Percentiles rank a stretch among this genome's conserved stretches.
Conservation (phyloP, 495 filamentous ascomycete genomes). For the Xylaria flabelliformis region DNA sequence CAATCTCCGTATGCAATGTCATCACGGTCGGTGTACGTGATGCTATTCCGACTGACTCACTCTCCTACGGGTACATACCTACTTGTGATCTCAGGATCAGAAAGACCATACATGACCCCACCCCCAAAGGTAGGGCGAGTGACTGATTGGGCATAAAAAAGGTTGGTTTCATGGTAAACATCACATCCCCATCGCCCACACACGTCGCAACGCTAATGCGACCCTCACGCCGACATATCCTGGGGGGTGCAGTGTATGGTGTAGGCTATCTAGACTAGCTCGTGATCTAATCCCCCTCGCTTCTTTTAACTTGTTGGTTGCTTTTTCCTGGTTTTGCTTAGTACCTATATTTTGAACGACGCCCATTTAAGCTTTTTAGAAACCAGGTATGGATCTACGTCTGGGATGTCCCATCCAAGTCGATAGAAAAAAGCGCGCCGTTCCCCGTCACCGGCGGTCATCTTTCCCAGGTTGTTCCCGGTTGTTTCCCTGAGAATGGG, state of each 20-base stretch:
- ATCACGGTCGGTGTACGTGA: constrained; percentile 10
- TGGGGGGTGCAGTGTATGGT: background rate
- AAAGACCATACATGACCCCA: constrained; percentile 6
- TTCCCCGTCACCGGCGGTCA: constrained; percentile 10
- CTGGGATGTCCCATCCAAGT: background rate
- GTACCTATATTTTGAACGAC: background rate
- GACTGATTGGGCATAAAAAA: constrained; percentile 5
- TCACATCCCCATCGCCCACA: constrained; percentile 1
- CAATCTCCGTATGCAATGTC: constrained; percentile 1
- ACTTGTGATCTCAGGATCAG: background rate
- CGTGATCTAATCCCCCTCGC: background rate
- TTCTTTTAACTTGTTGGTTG: background rate
- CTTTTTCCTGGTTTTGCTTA: constrained; percentile 3
- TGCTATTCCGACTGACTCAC: constrained; percentile 13
- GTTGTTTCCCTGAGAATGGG: background rate
- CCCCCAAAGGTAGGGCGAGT: background rate
- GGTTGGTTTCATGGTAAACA: constrained; percentile 21
- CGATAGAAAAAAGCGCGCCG: constrained; percentile 11
- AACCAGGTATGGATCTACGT: constrained; percentile 10
- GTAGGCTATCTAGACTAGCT: background rate
- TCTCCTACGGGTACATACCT: background rate
- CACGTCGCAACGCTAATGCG: constrained; percentile 21
- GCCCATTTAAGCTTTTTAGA: constrained; percentile 12
- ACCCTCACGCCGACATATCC: constrained; percentile 16
- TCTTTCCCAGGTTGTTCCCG: constrained; percentile 10